Percentiles rank a stretch among this genome's conserved stretches.
Conservation (phyloP, 805 yeast species). For the Ogataea ganodermae region DNA sequence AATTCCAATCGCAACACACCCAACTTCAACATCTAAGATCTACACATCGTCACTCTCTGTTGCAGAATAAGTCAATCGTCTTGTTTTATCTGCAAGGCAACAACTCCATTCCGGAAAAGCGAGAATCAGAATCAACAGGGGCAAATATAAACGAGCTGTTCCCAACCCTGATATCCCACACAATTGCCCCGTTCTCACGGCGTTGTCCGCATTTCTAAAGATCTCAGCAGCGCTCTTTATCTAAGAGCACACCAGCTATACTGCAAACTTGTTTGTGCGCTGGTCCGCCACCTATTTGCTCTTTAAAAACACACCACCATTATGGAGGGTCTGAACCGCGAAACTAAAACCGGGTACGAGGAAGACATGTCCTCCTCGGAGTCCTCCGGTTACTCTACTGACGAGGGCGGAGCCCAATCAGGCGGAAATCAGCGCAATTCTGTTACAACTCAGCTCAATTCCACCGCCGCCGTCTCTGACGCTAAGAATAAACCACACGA, state of each 20-base stretch:
- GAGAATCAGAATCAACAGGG: constrained; percentile 1
- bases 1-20: no score
- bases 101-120: no score
- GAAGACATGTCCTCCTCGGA: constrained; percentile 27
- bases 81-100: no score
- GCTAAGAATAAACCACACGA: constrained; percentile 11
- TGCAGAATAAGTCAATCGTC: no score
- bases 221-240: background rate
- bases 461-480: background rate
- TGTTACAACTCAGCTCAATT: background rate
- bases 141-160: background rate
- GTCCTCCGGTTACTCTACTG: constrained; percentile 26
- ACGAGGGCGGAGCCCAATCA: constrained; percentile 17
- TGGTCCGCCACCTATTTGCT: background rate
- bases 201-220: background rate
- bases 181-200: background rate
- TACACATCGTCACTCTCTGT: background rate
- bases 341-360: constrained; percentile 16
- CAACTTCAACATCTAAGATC: no score
- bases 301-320: background rate
- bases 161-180: background rate
- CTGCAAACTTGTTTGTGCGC: background rate
- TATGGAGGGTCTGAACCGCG: constrained; percentile 14
- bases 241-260: background rate
- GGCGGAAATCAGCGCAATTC: background rate